A percentile compares a stretch with the other conserved stretches of the same genome.
Conservation (phyloP, 2,329 filamentous ascomycete species). For the Cercospora beticola region DNA sequence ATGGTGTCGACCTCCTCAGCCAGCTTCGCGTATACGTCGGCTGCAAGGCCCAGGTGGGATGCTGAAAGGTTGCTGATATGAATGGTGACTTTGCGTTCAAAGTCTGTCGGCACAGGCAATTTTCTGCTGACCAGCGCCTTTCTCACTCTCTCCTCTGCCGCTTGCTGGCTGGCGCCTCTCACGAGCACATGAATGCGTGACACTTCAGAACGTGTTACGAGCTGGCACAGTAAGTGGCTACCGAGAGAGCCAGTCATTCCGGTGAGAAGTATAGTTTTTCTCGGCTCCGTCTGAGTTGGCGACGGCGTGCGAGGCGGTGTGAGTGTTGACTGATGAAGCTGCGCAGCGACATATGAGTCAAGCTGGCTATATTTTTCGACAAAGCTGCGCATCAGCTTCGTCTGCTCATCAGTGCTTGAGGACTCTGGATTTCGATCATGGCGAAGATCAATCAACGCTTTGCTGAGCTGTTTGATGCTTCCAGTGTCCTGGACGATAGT, state of each 20-base stretch:
- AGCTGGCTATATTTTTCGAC: slow-evolving; percentile 48
- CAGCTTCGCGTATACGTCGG: slow-evolving; percentile 44
- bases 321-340: slow-evolving; percentile 34
- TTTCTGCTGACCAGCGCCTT: slow-evolving; percentile 46
- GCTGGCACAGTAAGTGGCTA: slow-evolving; percentile 50
- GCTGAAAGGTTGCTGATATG: slow-evolving; percentile 52
- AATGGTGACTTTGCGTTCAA: slow-evolving; percentile 46
- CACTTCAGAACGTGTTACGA: slow-evolving; percentile 43
- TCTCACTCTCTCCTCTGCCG: slow-evolving; percentile 47
- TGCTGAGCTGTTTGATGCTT: slow-evolving; percentile 47
- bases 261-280: slow-evolving; percentile 44
- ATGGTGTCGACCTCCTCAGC: slow-evolving; percentile 50
- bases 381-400: slow-evolving; percentile 46
- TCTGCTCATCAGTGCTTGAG: slow-evolving; percentile 39
- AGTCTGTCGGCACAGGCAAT: slow-evolving; percentile 32
- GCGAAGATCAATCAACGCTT: slow-evolving; percentile 43
- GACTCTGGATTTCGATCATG: slow-evolving; percentile 36
- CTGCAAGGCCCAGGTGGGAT: slow-evolving; percentile 49
- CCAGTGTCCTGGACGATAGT: slow-evolving; percentile 63
- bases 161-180: slow-evolving; percentile 46
- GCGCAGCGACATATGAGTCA: background rate
- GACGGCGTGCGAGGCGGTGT: slow-evolving; percentile 16
- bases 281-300: slow-evolving; percentile 9
- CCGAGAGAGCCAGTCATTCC: slow-evolving; percentile 55
- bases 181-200: slow-evolving; percentile 58